Base-by-base conservation (phyloP, 257 asterid species). In the Penstemon eatonii region DNA sequence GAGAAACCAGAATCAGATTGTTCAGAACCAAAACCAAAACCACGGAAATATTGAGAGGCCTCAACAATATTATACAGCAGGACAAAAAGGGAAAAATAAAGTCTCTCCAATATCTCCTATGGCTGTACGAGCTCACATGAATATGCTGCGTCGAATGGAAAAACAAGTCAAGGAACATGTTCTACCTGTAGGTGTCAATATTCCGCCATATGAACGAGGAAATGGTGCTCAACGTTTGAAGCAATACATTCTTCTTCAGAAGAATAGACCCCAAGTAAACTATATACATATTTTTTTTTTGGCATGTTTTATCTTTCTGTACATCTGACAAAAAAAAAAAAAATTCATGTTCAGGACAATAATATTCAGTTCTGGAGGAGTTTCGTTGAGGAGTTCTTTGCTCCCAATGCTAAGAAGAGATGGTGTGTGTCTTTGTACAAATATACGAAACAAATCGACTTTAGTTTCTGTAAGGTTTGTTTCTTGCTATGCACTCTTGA, bases 361-460 rank as follows among this genome's bases (percentile, higher is more conserved):
- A 61, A 74, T 53, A 64, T 80, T 13, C 65, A 63, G 40, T 80
- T 70, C 52, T 77, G 85, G 85, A 54, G 65, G 59, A 71, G 63
- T 38, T 63, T 77, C 8, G 62, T 67, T 15, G 69, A 71, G 0
- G 77, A 80, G 54, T 80, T 61, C 40, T 80, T 73, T 63, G 78
- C 80, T 25, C 78, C 82, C 11, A 33, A 63, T 70, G 78, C 78
- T 8, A 77, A 50, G 75, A 71, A 56, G 50, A 77, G 76, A 33
- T 58, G 65, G 69, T 80, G 85, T 43, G 38, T 74, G 33, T 74
- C 85, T 8, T 40, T 15, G 43, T 76, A 75, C 56, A 56, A 38
- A 65, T 38, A 39, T 53, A 61, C 38, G 53, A 50, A 52, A 46
- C 66, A 37, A 44, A 66, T 36, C 71, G 25, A 33, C 18, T 52